phyloP scores from a whole-genome alignment of 371 early-diverging fungal species.

The Mortierella sp. region DNA sequence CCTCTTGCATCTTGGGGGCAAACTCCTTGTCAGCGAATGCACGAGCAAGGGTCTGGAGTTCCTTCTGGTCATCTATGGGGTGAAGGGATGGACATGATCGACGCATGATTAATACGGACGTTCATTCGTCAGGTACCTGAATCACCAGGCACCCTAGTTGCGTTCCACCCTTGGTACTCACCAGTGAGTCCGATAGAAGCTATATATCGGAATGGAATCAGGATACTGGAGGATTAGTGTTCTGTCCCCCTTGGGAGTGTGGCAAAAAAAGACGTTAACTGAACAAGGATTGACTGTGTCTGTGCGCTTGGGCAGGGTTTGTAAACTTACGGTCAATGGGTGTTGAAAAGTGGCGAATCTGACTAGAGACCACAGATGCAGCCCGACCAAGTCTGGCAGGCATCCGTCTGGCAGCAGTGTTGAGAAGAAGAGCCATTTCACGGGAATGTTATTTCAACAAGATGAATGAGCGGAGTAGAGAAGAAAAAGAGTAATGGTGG shows the following conservation, averaged over 20 bases:
- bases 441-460: not conserved
- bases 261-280: not conserved
- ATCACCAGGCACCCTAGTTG: not conserved
- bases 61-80: constrained; percentile 57
- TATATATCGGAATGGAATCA: constrained; percentile 1
- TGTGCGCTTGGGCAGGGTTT: not conserved
- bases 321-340: constrained; percentile 47
- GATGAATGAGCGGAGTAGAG: constrained; percentile 14
- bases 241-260: no score
- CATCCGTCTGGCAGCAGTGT: constrained; percentile 25
- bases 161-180: constrained; percentile 8
- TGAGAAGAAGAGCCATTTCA: constrained; percentile 33
- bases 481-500: constrained; percentile 7
- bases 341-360: constrained; percentile 40
- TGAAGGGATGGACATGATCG: no score
- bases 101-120: no score
- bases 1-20: constrained; percentile 65
- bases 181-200: constrained; percentile 47
- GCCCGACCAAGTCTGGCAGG: constrained; percentile 22
- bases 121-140: not conserved
- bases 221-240: not conserved
- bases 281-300: not conserved
- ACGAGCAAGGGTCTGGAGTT: constrained; percentile 58
- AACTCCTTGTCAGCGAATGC: constrained; percentile 65
- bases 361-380: constrained; percentile 22